These are phyloP conservation scores for Dactylellina haptotyla DNA, from an alignment of 2,329 filamentous ascomycete genomes.

Conservation along the genomic window DNA sequence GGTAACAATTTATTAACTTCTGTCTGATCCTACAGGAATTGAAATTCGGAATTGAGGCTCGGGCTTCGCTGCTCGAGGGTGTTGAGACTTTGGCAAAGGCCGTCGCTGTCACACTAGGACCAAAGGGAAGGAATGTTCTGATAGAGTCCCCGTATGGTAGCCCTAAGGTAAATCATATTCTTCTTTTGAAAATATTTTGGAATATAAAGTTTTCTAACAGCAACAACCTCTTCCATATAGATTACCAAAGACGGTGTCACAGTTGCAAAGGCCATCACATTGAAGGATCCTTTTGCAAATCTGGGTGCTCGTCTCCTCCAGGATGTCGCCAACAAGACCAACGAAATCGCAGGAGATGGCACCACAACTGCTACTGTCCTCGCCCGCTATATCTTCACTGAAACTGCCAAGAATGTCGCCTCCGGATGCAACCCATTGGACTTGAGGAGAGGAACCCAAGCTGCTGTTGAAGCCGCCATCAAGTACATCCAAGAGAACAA, in stretches of 20 bases:
- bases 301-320: slow-evolving; percentile 95
- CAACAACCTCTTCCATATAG: slow-evolving; percentile 55
- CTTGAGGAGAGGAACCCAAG: slow-evolving; percentile 94
- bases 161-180: slow-evolving; percentile 78
- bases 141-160: slow-evolving; percentile 99
- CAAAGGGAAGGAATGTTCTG: slow-evolving; percentile 97
- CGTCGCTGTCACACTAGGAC: slow-evolving; percentile 93
- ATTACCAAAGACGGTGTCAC: slow-evolving; percentile 78
- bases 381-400: slow-evolving; percentile 97
- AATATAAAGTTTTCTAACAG: slow-evolving; percentile 4
- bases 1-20: slow-evolving; percentile 28
- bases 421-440: slow-evolving; percentile 99
- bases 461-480: slow-evolving; percentile 92
- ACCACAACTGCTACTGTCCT: slow-evolving; percentile 98
- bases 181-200: neutral
- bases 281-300: slow-evolving; percentile 99
- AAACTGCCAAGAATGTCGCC: slow-evolving; percentile 99
- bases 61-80: slow-evolving; percentile 87
- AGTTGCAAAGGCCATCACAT: slow-evolving; percentile 81
- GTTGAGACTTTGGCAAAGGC: slow-evolving; percentile 97
- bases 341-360: slow-evolving; percentile 98
- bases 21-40: slow-evolving; percentile 74
- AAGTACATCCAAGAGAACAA: slow-evolving; percentile 95
- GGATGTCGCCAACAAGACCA: slow-evolving; percentile 99
- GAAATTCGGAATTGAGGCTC: slow-evolving; percentile 96